Percentiles rank a stretch among this genome's conserved stretches.
Evolutionary conservation across 345 rosid genomes (phyloP).

Genomic region (Laguncularia racemosa): DNA sequence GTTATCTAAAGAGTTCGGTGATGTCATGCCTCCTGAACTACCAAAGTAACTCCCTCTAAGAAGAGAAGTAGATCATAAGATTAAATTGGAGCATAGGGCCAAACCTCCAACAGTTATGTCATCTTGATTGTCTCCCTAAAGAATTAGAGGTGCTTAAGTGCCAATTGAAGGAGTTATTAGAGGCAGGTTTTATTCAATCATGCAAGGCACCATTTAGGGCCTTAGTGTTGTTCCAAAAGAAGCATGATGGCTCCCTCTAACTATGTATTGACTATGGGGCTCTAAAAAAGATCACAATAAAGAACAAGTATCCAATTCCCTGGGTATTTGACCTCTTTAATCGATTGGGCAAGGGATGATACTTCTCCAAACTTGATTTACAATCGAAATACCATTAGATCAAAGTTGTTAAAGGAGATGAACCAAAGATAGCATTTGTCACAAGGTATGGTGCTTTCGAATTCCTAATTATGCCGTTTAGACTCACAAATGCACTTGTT

Average conservation of each 20-base stretch:
- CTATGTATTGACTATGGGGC: slow-evolving; percentile 1
- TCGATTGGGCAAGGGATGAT: background rate
- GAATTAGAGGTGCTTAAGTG: background rate
- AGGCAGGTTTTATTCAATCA: background rate
- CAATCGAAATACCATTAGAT: slow-evolving; percentile 2
- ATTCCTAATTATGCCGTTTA: slow-evolving; percentile 5
- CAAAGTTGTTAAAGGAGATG: background rate
- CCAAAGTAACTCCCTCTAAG: background rate
- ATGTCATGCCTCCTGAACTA: background rate
- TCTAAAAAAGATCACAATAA: background rate
- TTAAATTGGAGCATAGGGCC: background rate
- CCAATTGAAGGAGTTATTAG: background rate
- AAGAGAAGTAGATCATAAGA: background rate
- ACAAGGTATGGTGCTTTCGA: background rate
- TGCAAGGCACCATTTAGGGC: background rate
- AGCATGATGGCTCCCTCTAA: background rate
- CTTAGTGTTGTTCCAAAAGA: background rate
- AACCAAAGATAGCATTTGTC: background rate
- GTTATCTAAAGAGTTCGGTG: background rate
- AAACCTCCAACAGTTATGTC: background rate
- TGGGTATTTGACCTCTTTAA: background rate
- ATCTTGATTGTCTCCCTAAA: background rate
- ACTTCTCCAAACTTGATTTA: slow-evolving; percentile 3
- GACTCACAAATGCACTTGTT: background rate
- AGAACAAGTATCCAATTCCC: slow-evolving; percentile 1